These are phyloP conservation scores for Hygrophorus pudorinus DNA, from an alignment of 768 basidiomycete genomes.

Conservation along the genomic window DNA sequence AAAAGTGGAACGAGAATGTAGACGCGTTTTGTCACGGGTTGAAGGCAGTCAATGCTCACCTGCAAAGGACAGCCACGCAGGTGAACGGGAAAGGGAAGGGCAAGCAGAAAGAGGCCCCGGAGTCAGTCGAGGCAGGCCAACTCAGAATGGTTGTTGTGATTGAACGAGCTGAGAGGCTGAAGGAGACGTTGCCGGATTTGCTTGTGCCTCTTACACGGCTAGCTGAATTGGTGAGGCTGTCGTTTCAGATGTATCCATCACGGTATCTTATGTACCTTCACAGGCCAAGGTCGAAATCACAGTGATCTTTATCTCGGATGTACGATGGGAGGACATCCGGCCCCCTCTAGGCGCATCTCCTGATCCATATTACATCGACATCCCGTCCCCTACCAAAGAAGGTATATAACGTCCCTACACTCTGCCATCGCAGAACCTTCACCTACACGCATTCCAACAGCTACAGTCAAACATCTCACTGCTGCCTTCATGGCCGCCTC, in stretches of 20 bases:
- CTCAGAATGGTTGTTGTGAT: slow-evolving; percentile 49
- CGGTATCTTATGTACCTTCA: slow-evolving; percentile 4
- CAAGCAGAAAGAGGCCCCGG: too few relatives aligned
- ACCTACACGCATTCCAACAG: slow-evolving; percentile 6
- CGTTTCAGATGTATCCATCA: neutral
- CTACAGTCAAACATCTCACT: neutral
- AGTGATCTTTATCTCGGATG: slow-evolving; percentile 53
- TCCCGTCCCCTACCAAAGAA: slow-evolving; percentile 44
- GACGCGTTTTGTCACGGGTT: too few relatives aligned
- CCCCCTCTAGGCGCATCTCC: slow-evolving; percentile 60
- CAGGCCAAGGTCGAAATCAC: slow-evolving; percentile 52
- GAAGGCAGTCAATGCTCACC: too few relatives aligned
- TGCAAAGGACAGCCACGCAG: too few relatives aligned
- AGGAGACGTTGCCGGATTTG: slow-evolving; percentile 51
- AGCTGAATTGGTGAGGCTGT: slow-evolving; percentile 50
- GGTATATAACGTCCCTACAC: slow-evolving; percentile 27
- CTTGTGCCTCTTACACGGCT: slow-evolving; percentile 64
- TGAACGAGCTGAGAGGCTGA: slow-evolving; percentile 59
- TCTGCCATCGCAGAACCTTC: slow-evolving; percentile 30
- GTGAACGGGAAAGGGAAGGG: too few relatives aligned
- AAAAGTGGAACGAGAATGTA: too few relatives aligned
- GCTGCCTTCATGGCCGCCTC: neutral
- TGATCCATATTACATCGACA: slow-evolving; percentile 62
- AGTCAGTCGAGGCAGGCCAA: too few relatives aligned
- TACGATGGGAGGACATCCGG: slow-evolving; percentile 64